Percentiles rank a stretch among this genome's conserved stretches.
These are phyloP conservation scores for Pyricularia sp. DNA, from an alignment of 2,329 filamentous ascomycete genomes.

Conservation along the genomic window DNA sequence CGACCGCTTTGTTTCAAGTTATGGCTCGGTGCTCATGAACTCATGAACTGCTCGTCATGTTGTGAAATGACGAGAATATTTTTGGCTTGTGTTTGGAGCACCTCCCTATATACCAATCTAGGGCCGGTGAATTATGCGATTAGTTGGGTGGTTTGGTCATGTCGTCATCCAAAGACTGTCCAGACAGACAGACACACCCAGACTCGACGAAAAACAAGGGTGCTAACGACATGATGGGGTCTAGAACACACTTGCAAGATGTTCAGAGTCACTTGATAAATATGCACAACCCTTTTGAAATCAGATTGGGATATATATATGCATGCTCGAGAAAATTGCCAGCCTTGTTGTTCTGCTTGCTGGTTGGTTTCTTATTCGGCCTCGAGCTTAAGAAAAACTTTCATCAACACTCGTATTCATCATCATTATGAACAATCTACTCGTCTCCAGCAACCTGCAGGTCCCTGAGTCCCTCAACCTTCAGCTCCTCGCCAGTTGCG, in stretches of 20 bases:
- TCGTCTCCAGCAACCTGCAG: constrained; percentile 64
- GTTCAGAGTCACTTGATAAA: background rate
- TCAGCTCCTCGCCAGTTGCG: constrained; percentile 73
- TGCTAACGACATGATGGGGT: no score
- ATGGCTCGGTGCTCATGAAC: background rate
- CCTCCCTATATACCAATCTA: no score
- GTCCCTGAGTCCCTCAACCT: constrained; percentile 79
- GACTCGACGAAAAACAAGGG: no score
- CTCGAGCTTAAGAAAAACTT: background rate
- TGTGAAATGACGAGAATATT: no score
- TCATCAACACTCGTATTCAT: background rate
- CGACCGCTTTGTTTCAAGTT: background rate
- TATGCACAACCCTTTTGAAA: background rate
- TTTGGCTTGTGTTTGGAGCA: no score
- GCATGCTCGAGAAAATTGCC: background rate
- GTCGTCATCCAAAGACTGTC: no score
- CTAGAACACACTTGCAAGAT: background rate
- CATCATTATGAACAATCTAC: constrained; percentile 6
- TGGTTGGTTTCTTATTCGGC: background rate
- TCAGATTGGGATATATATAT: background rate
- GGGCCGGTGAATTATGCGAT: no score
- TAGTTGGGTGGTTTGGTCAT: no score
- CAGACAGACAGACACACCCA: no score
- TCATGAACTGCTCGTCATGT: background rate
- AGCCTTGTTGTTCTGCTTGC: background rate